Percentiles rank a stretch among this genome's conserved stretches.
These are phyloP conservation scores for Cercophora sp. DNA, from an alignment of 495 filamentous ascomycete genomes.

Conservation along the genomic window DNA sequence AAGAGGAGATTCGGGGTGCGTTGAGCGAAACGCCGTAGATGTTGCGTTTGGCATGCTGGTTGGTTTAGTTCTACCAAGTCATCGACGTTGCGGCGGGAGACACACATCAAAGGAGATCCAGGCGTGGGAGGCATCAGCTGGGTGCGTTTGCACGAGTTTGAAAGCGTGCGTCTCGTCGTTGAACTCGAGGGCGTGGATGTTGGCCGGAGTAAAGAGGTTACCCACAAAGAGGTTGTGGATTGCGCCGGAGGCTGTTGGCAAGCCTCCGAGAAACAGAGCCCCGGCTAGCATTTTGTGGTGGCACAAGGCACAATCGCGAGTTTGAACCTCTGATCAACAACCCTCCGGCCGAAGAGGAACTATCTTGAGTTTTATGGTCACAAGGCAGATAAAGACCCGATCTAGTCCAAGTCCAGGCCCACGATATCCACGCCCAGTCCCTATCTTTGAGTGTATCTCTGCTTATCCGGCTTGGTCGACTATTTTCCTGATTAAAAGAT, in stretches of 20 bases:
- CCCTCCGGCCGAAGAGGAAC: no score
- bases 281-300: no score
- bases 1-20: conserved; percentile 27
- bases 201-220: conserved; percentile 11
- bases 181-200: conserved; percentile 27
- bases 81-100: background rate
- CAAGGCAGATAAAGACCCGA: no score
- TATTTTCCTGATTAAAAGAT: no score
- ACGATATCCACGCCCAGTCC: no score
- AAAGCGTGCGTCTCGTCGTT: conserved; percentile 26
- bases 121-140: conserved; percentile 22
- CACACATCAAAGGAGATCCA: conserved; percentile 36
- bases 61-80: no score
- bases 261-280: background rate
- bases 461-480: no score
- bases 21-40: conserved; percentile 30
- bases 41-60: conserved; percentile 35
- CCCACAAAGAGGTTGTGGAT: conserved; percentile 11
- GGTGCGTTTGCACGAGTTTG: conserved; percentile 14
- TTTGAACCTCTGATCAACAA: no score
- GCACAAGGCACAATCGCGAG: no score
- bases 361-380: no score
- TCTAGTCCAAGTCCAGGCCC: no score
- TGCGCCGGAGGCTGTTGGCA: background rate
- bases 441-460: no score